Evolutionary conservation across 2,329 filamentous ascomycete species (phyloP), one percentile per base, ranked within the genome.

Genomic region (Colletotrichum sp.): DNA sequence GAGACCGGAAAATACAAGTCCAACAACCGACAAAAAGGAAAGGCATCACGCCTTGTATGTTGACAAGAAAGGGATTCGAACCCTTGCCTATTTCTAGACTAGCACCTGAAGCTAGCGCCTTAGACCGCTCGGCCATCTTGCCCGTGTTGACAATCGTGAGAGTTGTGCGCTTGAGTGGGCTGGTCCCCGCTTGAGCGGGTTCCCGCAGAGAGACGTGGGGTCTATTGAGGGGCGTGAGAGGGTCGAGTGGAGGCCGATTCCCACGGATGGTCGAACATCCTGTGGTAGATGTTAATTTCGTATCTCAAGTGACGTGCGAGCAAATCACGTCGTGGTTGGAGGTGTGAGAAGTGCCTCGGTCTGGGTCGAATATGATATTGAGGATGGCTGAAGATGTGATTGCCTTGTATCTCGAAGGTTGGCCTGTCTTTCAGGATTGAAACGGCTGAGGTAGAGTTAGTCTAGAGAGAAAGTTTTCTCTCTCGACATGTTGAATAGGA

Each of bases 271-370:
- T 5, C 18, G 39, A 9, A 1, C 7, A 16, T 18, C 7, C 4
- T 39, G 4, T 39, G 4, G 7, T 16, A 15, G 36, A 18, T 7
- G 21, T 24, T 24, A 24, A 24, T 24, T n/a, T n/a, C 6, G 18
- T 44, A 12, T 4, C 5, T 10, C 0, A 44, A 6, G 0, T 44
- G 8, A n/a, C 0, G 18, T 44, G 1, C 0, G 5, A 4, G 0
- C 9, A 44, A n/a, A 44, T 44, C 7, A 3, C 0, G 8, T n/a
- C 3, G 9, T 1, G 5, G 39, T n/a, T 12, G 3, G 7, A 28
- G 26, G 24, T 26, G 5, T 5, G 26, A 6, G 26, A 26, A 26
- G 26, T 26, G 26, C 26, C 26, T 26, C 5, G 26, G 26, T 26
- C 26, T 26, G 26, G 26, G 26, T 26, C 2, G 26, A 26, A 2